phyloP scores from a whole-genome alignment of 75 land plant species.

The Picea glauca region DNA sequence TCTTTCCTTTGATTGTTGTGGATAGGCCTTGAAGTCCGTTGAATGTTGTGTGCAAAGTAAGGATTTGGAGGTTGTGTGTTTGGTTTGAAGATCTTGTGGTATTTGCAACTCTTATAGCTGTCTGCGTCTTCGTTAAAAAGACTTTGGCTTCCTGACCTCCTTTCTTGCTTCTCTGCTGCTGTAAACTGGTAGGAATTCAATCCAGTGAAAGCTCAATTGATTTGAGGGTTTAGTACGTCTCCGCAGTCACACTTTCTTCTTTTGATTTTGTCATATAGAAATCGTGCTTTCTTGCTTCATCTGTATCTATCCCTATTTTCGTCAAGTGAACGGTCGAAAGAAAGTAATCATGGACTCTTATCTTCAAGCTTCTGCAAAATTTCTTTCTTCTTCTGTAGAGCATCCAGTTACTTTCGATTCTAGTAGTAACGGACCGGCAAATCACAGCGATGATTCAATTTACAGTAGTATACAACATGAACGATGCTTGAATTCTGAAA shows the following conservation, averaged over 20 bases:
- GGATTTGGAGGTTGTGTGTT: background rate
- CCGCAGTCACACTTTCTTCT: background rate
- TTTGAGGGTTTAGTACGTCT: background rate
- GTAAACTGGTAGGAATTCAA: background rate
- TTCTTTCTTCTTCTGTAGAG: slow-evolving; percentile 1
- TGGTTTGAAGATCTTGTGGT: background rate
- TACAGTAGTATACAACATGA: background rate
- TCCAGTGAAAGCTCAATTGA: background rate
- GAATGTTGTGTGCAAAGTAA: background rate
- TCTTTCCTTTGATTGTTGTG: background rate
- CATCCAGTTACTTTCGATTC: background rate
- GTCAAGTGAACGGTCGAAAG: background rate
- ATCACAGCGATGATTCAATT: background rate
- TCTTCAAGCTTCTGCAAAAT: background rate
- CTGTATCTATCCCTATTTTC: background rate
- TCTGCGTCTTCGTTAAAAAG: background rate
- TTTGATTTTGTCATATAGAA: background rate
- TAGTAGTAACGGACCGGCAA: background rate
- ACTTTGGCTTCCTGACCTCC: background rate
- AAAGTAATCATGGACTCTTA: background rate
- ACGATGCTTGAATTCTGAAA: background rate
- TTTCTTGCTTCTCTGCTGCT: background rate
- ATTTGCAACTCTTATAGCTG: background rate
- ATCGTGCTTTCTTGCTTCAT: background rate
- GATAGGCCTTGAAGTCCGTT: background rate